phyloP scores from a whole-genome alignment of 1,284 basidiomycete species.

The Ceratobasidium sp. region DNA sequence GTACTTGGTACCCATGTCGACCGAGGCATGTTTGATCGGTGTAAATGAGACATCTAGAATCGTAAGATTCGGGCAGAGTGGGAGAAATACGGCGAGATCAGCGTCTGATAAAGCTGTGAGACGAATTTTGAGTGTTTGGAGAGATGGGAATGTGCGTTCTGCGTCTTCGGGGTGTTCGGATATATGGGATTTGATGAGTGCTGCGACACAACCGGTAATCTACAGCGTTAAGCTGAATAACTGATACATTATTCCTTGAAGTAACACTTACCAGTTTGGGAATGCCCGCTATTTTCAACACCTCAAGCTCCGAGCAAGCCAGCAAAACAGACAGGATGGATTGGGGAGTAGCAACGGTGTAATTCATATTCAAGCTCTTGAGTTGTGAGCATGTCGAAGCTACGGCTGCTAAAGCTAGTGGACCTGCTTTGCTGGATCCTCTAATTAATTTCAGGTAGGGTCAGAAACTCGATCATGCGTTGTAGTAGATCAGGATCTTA shows the following conservation, averaged over 20 bases:
- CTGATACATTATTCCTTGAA: background rate
- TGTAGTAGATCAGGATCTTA: constrained; percentile 54
- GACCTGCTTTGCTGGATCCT: constrained; percentile 70
- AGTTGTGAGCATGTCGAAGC: constrained; percentile 65
- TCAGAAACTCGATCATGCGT: background rate
- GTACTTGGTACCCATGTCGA: constrained; percentile 46
- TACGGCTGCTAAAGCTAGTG: constrained; percentile 64
- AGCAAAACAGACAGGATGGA: constrained; percentile 65
- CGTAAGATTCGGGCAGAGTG: constrained; percentile 66
- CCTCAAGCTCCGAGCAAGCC: constrained; percentile 64
- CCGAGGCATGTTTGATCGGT: constrained; percentile 60
- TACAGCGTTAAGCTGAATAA: constrained; percentile 53
- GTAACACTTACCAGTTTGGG: constrained; percentile 67
- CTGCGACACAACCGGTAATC: constrained; percentile 71
- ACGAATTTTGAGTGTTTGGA: constrained; percentile 71
- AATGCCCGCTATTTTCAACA: constrained; percentile 74
- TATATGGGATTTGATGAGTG: constrained; percentile 49
- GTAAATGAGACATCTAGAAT: constrained; percentile 78
- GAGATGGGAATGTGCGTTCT: constrained; percentile 11
- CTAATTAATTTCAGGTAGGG: constrained; percentile 56
- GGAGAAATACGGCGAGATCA: constrained; percentile 63
- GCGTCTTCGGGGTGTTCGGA: constrained; percentile 3
- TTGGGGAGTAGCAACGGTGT: constrained; percentile 68
- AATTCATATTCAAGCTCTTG: constrained; percentile 69
- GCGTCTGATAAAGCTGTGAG: constrained; percentile 63